Conservation (phyloP, 169 alveolate genomes). For the Plasmodium gallinaceum region DNA sequence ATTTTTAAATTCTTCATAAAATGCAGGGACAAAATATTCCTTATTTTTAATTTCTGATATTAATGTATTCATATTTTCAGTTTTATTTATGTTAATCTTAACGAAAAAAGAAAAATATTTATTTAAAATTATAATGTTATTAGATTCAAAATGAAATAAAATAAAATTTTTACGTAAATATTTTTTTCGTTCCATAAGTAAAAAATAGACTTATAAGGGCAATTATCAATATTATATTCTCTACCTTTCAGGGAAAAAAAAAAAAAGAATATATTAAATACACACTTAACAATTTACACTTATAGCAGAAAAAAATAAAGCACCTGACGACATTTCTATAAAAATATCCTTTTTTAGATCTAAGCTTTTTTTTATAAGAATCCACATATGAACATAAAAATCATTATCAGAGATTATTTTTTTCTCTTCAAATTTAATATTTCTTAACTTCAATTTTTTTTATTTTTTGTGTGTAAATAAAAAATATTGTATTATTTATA, state of each 20-base stretch:
- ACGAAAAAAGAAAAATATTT: background rate
- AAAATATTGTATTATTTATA: background rate
- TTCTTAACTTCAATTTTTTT: slow-evolving; percentile 13
- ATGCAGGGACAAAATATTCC: slow-evolving; percentile 62
- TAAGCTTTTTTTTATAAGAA: slow-evolving; percentile 71
- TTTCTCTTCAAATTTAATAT: slow-evolving; percentile 39
- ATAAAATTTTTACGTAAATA: slow-evolving; percentile 33
- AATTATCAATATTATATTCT: slow-evolving; percentile 43
- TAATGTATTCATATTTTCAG: slow-evolving; percentile 25
- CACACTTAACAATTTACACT: background rate
- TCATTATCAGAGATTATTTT: slow-evolving; percentile 21
- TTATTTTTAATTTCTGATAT: slow-evolving; percentile 46
- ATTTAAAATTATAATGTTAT: too few species aligned
- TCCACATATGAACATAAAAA: slow-evolving; percentile 63
- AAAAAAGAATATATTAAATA: background rate
- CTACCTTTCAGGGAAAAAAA: slow-evolving; percentile 32
- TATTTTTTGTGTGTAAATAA: background rate
- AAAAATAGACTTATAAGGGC: slow-evolving; percentile 66
- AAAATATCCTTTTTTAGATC: slow-evolving; percentile 65
- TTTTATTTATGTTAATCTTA: slow-evolving; percentile 46
- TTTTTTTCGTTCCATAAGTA: slow-evolving; percentile 74
- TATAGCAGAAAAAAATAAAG: background rate
- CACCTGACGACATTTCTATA: slow-evolving; percentile 76
- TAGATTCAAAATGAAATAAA: background rate
- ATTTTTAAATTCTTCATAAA: slow-evolving; percentile 45